Evolutionary conservation across 352 stramenopile genomes (phyloP).

Genomic region (Globisporangium orthogonon): DNA sequence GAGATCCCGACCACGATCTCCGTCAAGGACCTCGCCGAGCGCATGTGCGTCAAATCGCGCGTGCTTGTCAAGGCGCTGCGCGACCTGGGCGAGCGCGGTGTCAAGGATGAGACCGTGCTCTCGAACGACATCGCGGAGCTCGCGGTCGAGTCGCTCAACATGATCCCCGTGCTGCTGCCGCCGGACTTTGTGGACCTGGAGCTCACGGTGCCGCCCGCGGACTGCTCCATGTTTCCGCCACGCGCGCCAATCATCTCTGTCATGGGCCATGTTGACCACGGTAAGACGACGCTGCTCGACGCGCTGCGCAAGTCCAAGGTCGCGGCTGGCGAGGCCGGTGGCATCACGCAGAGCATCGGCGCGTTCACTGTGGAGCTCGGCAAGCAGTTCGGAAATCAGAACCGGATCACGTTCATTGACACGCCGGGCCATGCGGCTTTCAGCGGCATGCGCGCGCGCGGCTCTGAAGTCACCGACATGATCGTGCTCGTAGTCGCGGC

Average conservation of each 20-base stretch:
- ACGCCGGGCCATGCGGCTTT: conserved; percentile 99
- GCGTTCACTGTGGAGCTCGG: conserved; percentile 95
- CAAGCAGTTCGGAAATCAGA: conserved; percentile 56
- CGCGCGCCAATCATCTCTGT: conserved; percentile 96
- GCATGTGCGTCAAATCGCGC: conserved; percentile 73
- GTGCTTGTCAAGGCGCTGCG: conserved; percentile 58
- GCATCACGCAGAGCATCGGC: conserved; percentile 98
- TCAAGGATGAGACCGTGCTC: conserved; percentile 70
- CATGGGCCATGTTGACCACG: conserved; percentile 99
- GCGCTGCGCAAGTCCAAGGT: conserved; percentile 88
- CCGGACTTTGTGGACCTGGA: conserved; percentile 82
- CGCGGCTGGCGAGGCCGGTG: conserved; percentile 93
- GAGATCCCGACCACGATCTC: conserved; percentile 69
- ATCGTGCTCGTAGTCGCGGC: conserved; percentile 97
- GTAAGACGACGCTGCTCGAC: conserved; percentile 99
- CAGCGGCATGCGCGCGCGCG: conserved; percentile 94
- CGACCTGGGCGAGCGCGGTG: conserved; percentile 57
- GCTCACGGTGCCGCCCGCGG: conserved; percentile 42
- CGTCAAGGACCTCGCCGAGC: conserved; percentile 74
- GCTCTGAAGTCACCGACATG: conserved; percentile 97
- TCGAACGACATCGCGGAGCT: conserved; percentile 73
- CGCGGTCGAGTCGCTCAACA: conserved; percentile 76
- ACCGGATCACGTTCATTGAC: conserved; percentile 96
- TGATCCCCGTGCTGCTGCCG: conserved; percentile 79
- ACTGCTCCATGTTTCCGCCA: conserved; percentile 63